Conservation (phyloP, 805 yeast species). For the Candida nanaspora region DNA sequence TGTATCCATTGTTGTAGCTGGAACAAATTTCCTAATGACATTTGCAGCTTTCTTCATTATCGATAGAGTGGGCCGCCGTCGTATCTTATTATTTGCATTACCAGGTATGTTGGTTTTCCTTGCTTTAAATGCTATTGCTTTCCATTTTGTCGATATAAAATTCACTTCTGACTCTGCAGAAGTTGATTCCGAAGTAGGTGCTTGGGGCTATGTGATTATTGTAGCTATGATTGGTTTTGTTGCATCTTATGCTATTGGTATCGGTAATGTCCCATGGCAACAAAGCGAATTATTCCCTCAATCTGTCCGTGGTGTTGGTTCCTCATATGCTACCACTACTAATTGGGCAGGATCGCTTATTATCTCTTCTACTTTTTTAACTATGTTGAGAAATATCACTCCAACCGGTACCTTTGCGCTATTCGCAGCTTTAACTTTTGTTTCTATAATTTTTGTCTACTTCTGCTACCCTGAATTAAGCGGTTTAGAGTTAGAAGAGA, state of each 20-base stretch:
- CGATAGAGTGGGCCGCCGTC: conserved; percentile 83
- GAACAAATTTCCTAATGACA: conserved; percentile 88
- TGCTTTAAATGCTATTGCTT: conserved; percentile 82
- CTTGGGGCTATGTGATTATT: conserved; percentile 87
- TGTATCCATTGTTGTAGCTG: conserved; percentile 88
- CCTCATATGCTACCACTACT: conserved; percentile 83
- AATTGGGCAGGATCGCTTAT: conserved; percentile 95
- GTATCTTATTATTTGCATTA: conserved; percentile 67
- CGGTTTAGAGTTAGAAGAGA: conserved; percentile 86
- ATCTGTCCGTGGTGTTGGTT: conserved; percentile 87
- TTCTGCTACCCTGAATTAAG: conserved; percentile 91
- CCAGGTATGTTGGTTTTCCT: conserved; percentile 80
- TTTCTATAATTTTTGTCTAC: conserved; percentile 67
- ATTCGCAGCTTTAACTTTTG: conserved; percentile 73
- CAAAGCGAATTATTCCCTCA: conserved; percentile 94
- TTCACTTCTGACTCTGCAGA: conserved; percentile 43
- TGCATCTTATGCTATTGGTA: conserved; percentile 88
- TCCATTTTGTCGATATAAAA: conserved; percentile 71
- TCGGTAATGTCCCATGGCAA: conserved; percentile 98
- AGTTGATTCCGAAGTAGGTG: conserved; percentile 42
- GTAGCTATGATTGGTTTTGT: conserved; percentile 81
- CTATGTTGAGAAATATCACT: conserved; percentile 88
- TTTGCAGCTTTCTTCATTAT: conserved; percentile 78
- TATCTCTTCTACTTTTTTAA: conserved; percentile 85
- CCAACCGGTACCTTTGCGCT: conserved; percentile 93